Percentiles rank a stretch among this genome's conserved stretches.
These are phyloP conservation scores for Rehmannia glutinosa DNA, from an alignment of 257 asterid genomes.

Conservation along the genomic window DNA sequence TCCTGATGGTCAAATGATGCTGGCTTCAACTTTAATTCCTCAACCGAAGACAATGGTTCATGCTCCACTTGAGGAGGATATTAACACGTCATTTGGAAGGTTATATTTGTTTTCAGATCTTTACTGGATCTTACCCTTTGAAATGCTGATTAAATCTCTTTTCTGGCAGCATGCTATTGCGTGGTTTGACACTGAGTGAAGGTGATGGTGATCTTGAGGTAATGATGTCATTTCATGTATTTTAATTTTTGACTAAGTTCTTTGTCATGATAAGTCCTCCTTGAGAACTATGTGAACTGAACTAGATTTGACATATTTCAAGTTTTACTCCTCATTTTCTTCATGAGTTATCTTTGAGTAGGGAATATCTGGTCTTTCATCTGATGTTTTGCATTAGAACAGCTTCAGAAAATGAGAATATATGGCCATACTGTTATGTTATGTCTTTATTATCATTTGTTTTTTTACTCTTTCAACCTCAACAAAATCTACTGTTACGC, in stretches of 20 bases:
- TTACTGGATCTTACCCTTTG: not conserved
- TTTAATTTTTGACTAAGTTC: not conserved
- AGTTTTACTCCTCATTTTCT: not conserved
- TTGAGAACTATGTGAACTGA: not conserved
- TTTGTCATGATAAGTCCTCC: not conserved
- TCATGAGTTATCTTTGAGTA: not conserved
- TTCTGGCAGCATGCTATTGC: conserved; percentile 72
- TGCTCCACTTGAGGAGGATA: conserved; percentile 68
- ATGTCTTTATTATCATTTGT: not conserved
- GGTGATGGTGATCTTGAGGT: conserved; percentile 80
- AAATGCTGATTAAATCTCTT: conserved; percentile 12
- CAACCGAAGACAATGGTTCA: conserved; percentile 52
- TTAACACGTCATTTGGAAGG: conserved; percentile 86
- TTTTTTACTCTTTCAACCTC: not conserved
- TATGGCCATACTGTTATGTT: not conserved
- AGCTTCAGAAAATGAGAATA: not conserved
- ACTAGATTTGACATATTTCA: not conserved
- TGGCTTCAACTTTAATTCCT: conserved; percentile 65
- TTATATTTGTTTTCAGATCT: conserved; percentile 14
- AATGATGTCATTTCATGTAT: not conserved
- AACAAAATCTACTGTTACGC: not conserved
- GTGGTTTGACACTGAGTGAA: conserved; percentile 63
- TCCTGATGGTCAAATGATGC: conserved; percentile 69
- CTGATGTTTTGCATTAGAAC: not conserved
- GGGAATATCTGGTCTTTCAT: not conserved